phyloP scores from a whole-genome alignment of 768 basidiomycete species.

The Agaricus sinodeliciosus region DNA sequence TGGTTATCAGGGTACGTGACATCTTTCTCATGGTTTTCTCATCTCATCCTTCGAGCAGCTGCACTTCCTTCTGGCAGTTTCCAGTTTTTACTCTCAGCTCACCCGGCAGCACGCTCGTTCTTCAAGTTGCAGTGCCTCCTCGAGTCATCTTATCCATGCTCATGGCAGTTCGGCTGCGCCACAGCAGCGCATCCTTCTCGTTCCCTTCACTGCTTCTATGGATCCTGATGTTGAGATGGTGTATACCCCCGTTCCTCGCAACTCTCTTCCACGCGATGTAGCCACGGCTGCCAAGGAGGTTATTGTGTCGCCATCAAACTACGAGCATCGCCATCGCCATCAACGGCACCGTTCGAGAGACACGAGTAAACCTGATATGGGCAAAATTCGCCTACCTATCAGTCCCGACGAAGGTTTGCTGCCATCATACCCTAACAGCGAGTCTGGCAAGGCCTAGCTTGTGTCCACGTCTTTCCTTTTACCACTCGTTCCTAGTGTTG shows the following conservation, averaged over 20 bases:
- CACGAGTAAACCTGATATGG: slow-evolving; percentile 17
- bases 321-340: slow-evolving; percentile 24
- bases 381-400: slow-evolving; percentile 39
- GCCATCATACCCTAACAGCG: slow-evolving; percentile 15
- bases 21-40: background rate
- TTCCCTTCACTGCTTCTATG: slow-evolving; percentile 30
- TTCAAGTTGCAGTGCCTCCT: slow-evolving; percentile 12
- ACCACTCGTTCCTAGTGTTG: background rate
- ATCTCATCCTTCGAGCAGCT: slow-evolving; percentile 34
- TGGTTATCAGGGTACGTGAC: slow-evolving; percentile 57
- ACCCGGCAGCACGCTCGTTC: slow-evolving; percentile 29
- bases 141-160: slow-evolving; percentile 14
- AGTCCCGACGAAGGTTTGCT: slow-evolving; percentile 39
- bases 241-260: slow-evolving; percentile 67
- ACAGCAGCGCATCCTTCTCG: slow-evolving; percentile 62
- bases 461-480: background rate
- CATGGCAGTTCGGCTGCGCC: slow-evolving; percentile 23
- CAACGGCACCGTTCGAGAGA: slow-evolving; percentile 24
- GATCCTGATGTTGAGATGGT: slow-evolving; percentile 33
- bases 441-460: slow-evolving; percentile 5
- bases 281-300: slow-evolving; percentile 58
- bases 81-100: slow-evolving; percentile 56
- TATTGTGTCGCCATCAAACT: slow-evolving; percentile 43
- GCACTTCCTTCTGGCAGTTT: slow-evolving; percentile 70
- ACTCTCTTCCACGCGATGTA: slow-evolving; percentile 44